A percentile compares a stretch with the other conserved stretches of the same genome.
These are phyloP conservation scores for Physcia stellaris DNA, from an alignment of 495 filamentous ascomycete species.

Conservation along the genomic window DNA sequence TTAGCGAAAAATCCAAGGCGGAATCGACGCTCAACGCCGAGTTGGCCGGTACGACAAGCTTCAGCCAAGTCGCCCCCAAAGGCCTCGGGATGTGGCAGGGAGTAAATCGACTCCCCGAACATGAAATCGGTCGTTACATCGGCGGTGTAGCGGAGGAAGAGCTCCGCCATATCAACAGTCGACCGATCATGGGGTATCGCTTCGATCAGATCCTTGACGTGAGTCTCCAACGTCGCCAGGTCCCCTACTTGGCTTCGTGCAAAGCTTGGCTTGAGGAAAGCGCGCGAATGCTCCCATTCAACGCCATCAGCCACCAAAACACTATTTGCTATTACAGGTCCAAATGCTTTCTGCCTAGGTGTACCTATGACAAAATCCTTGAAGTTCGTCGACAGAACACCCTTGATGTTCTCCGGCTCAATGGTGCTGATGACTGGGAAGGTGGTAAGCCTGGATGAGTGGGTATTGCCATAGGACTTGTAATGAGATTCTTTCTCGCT, in stretches of 20 bases:
- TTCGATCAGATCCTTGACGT: conserved; percentile 24
- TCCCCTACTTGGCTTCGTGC: conserved; percentile 42
- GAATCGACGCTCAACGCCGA: conserved; percentile 1
- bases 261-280: conserved; percentile 51
- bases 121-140: conserved; percentile 5
- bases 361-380: conserved; percentile 42
- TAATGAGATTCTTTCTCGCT: neutral
- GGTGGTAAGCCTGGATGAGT: conserved; percentile 17
- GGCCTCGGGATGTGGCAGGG: neutral
- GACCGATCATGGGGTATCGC: conserved; percentile 3
- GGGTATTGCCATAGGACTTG: conserved; percentile 12
- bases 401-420: conserved; percentile 77
- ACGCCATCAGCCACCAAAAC: conserved; percentile 31
- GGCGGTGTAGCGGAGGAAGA: conserved; percentile 2
- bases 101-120: conserved; percentile 2
- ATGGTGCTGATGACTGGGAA: conserved; percentile 35
- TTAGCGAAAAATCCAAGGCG: neutral
- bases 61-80: neutral
- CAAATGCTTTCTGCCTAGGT: conserved; percentile 28
- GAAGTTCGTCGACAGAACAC: conserved; percentile 68
- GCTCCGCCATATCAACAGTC: conserved; percentile 1
- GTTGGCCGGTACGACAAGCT: conserved; percentile 1
- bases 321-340: conserved; percentile 17
- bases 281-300: conserved; percentile 37
- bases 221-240: conserved; percentile 40